A percentile compares a stretch with the other conserved stretches of the same genome.
Conservation (phyloP, 2,329 filamentous ascomycete genomes). For the Exophiala viscosa region DNA sequence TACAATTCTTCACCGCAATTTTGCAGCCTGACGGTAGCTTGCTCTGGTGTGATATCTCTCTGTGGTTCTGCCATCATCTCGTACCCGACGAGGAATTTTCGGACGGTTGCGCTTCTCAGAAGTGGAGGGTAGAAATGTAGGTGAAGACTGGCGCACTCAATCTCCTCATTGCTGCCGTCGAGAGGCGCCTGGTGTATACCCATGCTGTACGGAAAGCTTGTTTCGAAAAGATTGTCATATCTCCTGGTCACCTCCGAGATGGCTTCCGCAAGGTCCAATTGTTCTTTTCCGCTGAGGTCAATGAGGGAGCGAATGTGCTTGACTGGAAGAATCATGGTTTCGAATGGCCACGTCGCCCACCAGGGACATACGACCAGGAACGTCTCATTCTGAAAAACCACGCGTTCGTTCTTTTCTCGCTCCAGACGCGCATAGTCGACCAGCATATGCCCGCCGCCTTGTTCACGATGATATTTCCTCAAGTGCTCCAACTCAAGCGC, state of each 20-base stretch:
- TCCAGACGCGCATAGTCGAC: slow-evolving; percentile 85
- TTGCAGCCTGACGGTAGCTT: slow-evolving; percentile 75
- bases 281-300: slow-evolving; percentile 71
- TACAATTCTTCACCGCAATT: slow-evolving; percentile 79
- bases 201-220: slow-evolving; percentile 94
- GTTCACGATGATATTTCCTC: slow-evolving; percentile 69
- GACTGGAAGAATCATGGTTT: slow-evolving; percentile 84
- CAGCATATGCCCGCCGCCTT: slow-evolving; percentile 71
- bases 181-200: slow-evolving; percentile 94
- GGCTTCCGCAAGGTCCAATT: slow-evolving; percentile 70
- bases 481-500: slow-evolving; percentile 73
- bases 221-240: slow-evolving; percentile 97
- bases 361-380: slow-evolving; percentile 91
- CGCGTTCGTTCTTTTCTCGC: slow-evolving; percentile 72
- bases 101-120: slow-evolving; percentile 84
- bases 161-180: slow-evolving; percentile 73
- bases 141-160: slow-evolving; percentile 85
- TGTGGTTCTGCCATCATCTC: slow-evolving; percentile 98
- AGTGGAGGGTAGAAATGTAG: slow-evolving; percentile 97
- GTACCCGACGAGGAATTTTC: slow-evolving; percentile 95
- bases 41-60: slow-evolving; percentile 94
- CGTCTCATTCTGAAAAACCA: slow-evolving; percentile 79
- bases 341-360: slow-evolving; percentile 98
- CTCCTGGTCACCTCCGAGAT: slow-evolving; percentile 83
- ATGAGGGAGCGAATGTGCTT: slow-evolving; percentile 79